phyloP scores from a whole-genome alignment of 2,329 filamentous ascomycete species.

The Penicillium expansum region DNA sequence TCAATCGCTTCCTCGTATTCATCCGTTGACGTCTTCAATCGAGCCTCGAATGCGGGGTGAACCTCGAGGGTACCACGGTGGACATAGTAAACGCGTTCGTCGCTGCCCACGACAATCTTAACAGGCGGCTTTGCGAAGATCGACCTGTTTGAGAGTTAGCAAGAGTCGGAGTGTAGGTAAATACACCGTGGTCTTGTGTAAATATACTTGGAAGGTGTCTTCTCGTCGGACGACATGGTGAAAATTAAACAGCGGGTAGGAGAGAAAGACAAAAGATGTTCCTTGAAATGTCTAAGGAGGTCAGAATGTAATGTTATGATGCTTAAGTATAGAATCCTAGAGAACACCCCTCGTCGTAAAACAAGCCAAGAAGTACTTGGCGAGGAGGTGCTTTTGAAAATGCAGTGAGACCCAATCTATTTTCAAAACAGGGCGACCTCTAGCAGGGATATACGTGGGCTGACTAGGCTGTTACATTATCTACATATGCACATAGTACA shows the following conservation, averaged over 20 bases:
- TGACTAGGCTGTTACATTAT: background rate
- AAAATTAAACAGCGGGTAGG: too few species aligned
- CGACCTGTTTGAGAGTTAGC: background rate
- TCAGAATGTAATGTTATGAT: background rate
- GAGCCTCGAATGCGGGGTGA: background rate
- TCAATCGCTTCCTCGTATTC: background rate
- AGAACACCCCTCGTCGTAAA: background rate
- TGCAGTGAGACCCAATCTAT: slow-evolving; percentile 8
- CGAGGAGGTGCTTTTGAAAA: background rate
- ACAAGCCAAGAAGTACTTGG: background rate
- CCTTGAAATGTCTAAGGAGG: background rate
- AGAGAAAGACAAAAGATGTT: too few species aligned
- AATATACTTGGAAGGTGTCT: background rate
- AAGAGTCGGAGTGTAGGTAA: background rate
- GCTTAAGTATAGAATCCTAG: background rate
- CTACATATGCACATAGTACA: background rate
- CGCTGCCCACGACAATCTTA: background rate
- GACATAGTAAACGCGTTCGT: background rate
- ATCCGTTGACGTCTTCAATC: background rate
- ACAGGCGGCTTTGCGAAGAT: slow-evolving; percentile 5
- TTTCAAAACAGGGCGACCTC: background rate
- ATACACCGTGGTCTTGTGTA: background rate
- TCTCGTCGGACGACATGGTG: background rate
- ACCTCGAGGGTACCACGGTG: slow-evolving; percentile 2
- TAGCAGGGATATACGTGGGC: background rate